Evolutionary conservation across 2,329 filamentous ascomycete genomes (phyloP), one percentile per base, ranked within the genome.

Genomic region (Colletotrichum plurivorum): DNA sequence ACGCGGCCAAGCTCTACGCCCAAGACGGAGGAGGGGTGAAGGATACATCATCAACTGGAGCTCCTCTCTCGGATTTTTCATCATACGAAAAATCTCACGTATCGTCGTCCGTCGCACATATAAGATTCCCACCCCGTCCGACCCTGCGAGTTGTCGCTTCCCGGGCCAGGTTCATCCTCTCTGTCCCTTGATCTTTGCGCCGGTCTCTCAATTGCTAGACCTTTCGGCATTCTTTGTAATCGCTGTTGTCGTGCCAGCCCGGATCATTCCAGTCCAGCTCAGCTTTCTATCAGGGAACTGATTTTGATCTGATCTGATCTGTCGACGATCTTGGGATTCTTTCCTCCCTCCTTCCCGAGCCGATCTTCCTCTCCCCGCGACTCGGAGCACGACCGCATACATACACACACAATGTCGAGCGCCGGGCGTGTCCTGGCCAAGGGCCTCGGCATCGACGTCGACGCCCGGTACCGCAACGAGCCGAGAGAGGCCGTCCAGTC

Each of bases 401-500:
- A 20, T 15, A 45, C 16, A 41, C 27, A 22, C n/a, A 25, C 22
- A 49, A 74, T 73, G 73, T 45, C 72, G 22, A 66, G 56, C 68
- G 74, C 73, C 61, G 72, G 71, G 63, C 71, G 73, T 18, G 69
- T 65, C 51, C 62, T 76, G 25, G 76, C 76, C 55, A 77, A 74
- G 71, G 73, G 71, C 46, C 72, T 78, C 25, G 75, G 75, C 58
- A 78, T 79, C 70, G 75, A 79, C 45, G 59, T 75, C 53, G 75
- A 77, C 65, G 74, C 75, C 58, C 75, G 76, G 39, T 66, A 71
- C 13, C 71, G 71, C 27, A 56, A 72, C 22, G 75, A 77, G 67
- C 76, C 77, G 1, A 69, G 61, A 18, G 73, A 74, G 20, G 69
- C 73, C 43, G 69, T 78, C 46, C 69, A 73, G 46, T 73, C 75